A percentile compares a stretch with the other conserved stretches of the same genome.
Evolutionary conservation across 345 rosid genomes (phyloP).

Genomic region (Eucalyptus brandiana): DNA sequence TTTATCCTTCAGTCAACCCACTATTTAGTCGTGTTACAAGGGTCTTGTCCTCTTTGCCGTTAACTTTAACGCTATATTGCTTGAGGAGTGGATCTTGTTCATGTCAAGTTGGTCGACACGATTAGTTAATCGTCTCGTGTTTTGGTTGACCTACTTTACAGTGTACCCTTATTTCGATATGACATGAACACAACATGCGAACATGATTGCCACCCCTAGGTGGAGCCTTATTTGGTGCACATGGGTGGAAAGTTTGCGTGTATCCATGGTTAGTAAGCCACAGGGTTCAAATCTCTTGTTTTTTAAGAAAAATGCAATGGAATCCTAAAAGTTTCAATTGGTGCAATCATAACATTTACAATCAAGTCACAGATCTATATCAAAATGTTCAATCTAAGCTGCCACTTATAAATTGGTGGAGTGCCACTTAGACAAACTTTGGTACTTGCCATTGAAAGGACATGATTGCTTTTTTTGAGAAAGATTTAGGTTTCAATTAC

Average conservation of each 20-base stretch:
- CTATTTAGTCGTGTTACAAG: not conserved
- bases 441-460: not conserved
- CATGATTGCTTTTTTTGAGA: not conserved
- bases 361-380: not conserved
- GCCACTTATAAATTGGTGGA: not conserved
- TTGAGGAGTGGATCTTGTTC: not conserved
- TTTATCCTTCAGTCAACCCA: no score
- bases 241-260: not conserved
- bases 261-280: not conserved
- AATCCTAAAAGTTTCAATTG: not conserved
- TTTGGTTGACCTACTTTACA: not conserved
- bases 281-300: not conserved
- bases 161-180: not conserved
- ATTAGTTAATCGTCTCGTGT: not conserved
- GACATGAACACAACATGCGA: not conserved
- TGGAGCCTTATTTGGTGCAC: not conserved
- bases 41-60: rapidly evolving
- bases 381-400: not conserved
- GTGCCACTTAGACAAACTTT: not conserved
- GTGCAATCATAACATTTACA: not conserved
- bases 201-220: not conserved
- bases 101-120: rapidly evolving
- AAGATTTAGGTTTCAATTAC: not conserved
- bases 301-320: not conserved
- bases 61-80: not conserved